Evolutionary conservation across 345 rosid genomes (phyloP).

Genomic region (Euphorbia tirucalli): DNA sequence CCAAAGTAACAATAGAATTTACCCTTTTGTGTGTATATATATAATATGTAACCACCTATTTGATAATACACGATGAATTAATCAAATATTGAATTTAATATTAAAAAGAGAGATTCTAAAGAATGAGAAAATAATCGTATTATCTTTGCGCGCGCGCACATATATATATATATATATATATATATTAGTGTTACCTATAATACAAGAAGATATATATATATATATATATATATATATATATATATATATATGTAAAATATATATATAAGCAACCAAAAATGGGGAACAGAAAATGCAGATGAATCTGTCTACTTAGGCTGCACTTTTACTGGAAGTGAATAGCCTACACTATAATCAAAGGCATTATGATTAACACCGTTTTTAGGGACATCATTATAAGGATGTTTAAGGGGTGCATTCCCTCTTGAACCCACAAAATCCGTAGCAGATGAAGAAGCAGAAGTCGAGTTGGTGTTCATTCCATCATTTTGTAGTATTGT

Average conservation of each 20-base stretch:
- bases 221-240: background rate
- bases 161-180: no score
- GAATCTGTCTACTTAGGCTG: constrained; percentile 54
- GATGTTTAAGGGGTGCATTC: constrained; percentile 37
- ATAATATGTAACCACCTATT: no score
- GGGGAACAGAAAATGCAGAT: background rate
- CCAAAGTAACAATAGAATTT: no score
- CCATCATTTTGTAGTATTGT: constrained; percentile 69
- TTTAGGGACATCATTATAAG: constrained; percentile 47
- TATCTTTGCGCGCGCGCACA: no score
- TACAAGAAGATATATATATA: background rate
- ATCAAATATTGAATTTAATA: background rate
- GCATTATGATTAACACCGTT: constrained; percentile 34
- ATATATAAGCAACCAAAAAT: background rate
- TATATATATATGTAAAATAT: background rate
- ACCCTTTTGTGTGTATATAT: no score
- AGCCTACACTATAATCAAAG: constrained; percentile 76
- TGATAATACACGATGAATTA: no score
- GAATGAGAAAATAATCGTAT: constrained; percentile 1
- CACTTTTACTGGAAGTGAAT: constrained; percentile 49
- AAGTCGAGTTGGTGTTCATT: constrained; percentile 63
- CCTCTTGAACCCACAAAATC: constrained; percentile 58
- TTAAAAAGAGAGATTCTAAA: no score
- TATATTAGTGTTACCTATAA: background rate
- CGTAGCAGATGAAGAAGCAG: constrained; percentile 78